A percentile compares a stretch with the other conserved stretches of the same genome.
Conservation (phyloP, 2,329 filamentous ascomycete genomes). For the Emericellopsis cladophorae region DNA sequence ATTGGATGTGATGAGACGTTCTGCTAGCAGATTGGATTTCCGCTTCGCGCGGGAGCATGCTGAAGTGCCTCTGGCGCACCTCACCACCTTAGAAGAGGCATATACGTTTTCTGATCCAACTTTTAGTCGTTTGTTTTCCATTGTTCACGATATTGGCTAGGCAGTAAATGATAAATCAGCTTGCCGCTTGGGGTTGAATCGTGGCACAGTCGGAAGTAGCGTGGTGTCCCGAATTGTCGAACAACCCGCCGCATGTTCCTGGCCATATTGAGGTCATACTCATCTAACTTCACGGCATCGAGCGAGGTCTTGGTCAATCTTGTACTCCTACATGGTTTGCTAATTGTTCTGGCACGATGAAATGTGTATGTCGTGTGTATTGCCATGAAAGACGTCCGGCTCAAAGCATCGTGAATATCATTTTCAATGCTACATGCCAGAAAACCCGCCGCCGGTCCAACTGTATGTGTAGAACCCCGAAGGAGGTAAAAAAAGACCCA, state of each 20-base stretch:
- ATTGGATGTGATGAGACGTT: slow-evolving; percentile 66
- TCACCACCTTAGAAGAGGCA: slow-evolving; percentile 52
- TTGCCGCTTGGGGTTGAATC: too few relatives aligned
- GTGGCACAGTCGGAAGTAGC: too few relatives aligned
- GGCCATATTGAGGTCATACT: too few relatives aligned
- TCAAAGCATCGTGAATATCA: slow-evolving; percentile 35
- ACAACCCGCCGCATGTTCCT: too few relatives aligned
- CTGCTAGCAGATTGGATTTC: slow-evolving; percentile 41
- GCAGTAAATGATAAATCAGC: too few relatives aligned
- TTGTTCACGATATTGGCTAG: background rate
- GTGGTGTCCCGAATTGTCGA: too few relatives aligned
- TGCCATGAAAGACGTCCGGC: slow-evolving; percentile 1
- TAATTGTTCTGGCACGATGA: background rate
- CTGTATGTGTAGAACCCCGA: slow-evolving; percentile 34
- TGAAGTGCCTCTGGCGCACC: slow-evolving; percentile 51
- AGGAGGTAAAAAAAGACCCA: slow-evolving; percentile 36
- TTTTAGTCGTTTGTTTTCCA: background rate
- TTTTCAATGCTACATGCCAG: slow-evolving; percentile 45
- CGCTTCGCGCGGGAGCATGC: slow-evolving; percentile 42
- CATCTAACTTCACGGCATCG: too few relatives aligned
- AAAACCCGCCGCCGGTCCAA: slow-evolving; percentile 36
- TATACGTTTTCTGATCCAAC: slow-evolving; percentile 40
- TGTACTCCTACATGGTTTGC: too few relatives aligned
- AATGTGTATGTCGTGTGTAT: background rate
- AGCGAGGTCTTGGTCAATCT: too few relatives aligned